Evolutionary conservation across 331 rosid genomes (phyloP).

Genomic region (Quercus tomentella): DNA sequence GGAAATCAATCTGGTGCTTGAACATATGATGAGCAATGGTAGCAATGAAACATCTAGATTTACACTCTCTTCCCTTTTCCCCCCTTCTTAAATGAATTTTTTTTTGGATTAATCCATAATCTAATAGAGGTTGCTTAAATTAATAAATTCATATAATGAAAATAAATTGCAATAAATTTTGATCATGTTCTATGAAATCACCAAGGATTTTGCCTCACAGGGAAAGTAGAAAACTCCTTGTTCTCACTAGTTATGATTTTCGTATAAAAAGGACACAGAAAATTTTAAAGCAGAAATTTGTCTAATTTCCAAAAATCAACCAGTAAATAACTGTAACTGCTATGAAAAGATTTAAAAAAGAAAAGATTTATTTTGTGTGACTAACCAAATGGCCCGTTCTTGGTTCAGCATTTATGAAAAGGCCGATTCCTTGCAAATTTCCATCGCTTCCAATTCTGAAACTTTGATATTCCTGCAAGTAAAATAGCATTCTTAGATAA

Average conservation of each 20-base stretch:
- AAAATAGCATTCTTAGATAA: constrained; percentile 16
- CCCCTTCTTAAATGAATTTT: too few relatives aligned
- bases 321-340: background rate
- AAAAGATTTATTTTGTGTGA: constrained; percentile 1
- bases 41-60: background rate
- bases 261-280: background rate
- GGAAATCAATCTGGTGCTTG: background rate
- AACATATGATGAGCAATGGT: background rate
- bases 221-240: background rate
- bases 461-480: constrained; percentile 81
- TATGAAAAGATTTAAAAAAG: background rate
- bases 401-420: constrained; percentile 81
- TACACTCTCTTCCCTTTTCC: background rate
- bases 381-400: constrained; percentile 87
- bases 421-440: constrained; percentile 88
- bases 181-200: background rate
- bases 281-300: background rate
- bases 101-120: too few relatives aligned
- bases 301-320: background rate
- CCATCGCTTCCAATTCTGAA: constrained; percentile 91
- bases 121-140: too few relatives aligned
- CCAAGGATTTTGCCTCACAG: background rate
- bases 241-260: background rate
- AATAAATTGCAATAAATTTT: background rate
- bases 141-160: too few relatives aligned